Evolutionary conservation across 2,329 filamentous ascomycete species (phyloP), one percentile per base, ranked within the genome.

Genomic region (Macrophomina tecta): DNA sequence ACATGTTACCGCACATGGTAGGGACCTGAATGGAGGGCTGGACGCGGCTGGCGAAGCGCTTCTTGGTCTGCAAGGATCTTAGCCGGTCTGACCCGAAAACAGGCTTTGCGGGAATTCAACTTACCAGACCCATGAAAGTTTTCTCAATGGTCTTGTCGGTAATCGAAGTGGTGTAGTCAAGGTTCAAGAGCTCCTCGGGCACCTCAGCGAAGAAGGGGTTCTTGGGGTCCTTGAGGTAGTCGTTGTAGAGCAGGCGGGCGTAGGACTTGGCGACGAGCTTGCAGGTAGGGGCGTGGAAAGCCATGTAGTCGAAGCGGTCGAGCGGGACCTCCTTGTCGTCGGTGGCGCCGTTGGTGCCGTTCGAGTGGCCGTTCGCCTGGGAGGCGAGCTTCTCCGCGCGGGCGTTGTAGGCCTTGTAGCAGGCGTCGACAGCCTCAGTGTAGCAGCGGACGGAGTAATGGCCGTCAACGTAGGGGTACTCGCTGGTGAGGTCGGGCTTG

Each of bases 1-100:
- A 85, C 83, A 85, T 85, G 81, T 85, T 85, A 65, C 83, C 83
- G 77, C 83, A 85, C 78, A 81, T 80, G 70, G 83, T 85, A 8
- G 83, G 83, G 30, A 84, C 80, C 69, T 83, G 74, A 69, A 84
- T 82, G 67, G 79, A 75, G 32, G 83, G 83, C 77, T 84, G 81
- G 48, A 85, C 83, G 68, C 82, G 82, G 62, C 78, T 68, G 55
- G 78, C 79, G 72, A 84, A 84, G 58, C 82, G 79, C 80, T 84
- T 84, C 81, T 84, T 84, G 51, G 82, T 73, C 65, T 67, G 45
- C 8, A 6, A n/a, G 45, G 36, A 3, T 30, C 3, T 66, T 61
- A 66, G 64, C 53, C 36, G 32, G 16, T 9, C 11, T 16, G 32
- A 40, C 34, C n/a, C 65, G 18, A 14, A 36, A 34, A 34, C 16